Percentiles rank a stretch among this genome's conserved stretches.
phyloP scores from a whole-genome alignment of 129 eudicot genomes.

The Arctium lappa region DNA sequence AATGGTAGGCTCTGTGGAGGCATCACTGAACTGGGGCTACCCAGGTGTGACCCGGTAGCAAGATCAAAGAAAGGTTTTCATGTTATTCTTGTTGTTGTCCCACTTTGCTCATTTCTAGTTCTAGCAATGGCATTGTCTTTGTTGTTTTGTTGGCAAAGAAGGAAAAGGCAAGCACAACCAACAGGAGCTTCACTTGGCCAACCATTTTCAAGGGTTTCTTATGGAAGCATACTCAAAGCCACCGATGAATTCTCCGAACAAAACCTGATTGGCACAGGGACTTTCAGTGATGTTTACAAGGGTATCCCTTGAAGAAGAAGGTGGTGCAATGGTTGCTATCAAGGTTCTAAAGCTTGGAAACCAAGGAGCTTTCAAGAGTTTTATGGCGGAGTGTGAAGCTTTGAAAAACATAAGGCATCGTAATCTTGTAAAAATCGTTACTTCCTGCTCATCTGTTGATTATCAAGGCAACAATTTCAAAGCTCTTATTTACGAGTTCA shows the following conservation, averaged over 20 bases:
- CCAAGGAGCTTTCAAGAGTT: slow-evolving; percentile 23
- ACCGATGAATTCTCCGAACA: slow-evolving; percentile 30
- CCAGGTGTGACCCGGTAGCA: neutral
- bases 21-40: slow-evolving; percentile 7
- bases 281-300: slow-evolving; percentile 30
- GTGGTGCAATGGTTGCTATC: slow-evolving; percentile 9
- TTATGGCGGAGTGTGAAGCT: slow-evolving; percentile 29
- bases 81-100: slow-evolving; percentile 18
- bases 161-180: no score
- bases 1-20: slow-evolving; percentile 32
- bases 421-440: slow-evolving; percentile 25
- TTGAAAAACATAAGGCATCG: slow-evolving; percentile 23
- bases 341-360: slow-evolving; percentile 21
- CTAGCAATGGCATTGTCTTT: slow-evolving; percentile 6
- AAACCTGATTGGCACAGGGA: slow-evolving; percentile 32
- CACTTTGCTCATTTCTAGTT: slow-evolving; percentile 10
- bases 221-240: slow-evolving; percentile 25
- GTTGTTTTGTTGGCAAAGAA: neutral
- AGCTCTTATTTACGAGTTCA: slow-evolving; percentile 19
- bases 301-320: slow-evolving; percentile 17
- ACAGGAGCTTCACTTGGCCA: no score
- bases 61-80: slow-evolving; percentile 14
- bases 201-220: no score
- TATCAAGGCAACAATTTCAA: slow-evolving; percentile 22
- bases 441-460: slow-evolving; percentile 23